Percentiles rank a stretch among this genome's conserved stretches.
These are phyloP conservation scores for Neohortaea acidophila DNA, from an alignment of 495 filamentous ascomycete species.

Conservation along the genomic window DNA sequence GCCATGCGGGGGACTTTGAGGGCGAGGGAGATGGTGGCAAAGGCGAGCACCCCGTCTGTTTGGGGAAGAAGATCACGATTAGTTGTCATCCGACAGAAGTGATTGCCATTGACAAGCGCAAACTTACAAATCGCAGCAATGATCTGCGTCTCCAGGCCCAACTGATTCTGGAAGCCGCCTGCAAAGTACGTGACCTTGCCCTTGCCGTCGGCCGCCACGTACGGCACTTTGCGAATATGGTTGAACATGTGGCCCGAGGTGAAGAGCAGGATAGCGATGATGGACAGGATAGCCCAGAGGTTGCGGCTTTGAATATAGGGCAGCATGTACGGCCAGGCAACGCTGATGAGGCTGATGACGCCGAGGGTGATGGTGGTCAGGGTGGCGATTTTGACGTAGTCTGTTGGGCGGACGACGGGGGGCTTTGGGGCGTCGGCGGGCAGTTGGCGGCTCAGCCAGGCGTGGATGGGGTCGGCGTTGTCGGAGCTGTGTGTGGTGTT, in stretches of 20 bases:
- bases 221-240: slow-evolving; percentile 93
- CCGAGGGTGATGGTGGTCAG: slow-evolving; percentile 52
- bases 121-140: slow-evolving; percentile 86
- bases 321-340: slow-evolving; percentile 69
- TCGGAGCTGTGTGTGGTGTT: slow-evolving; percentile 39
- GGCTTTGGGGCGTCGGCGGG: slow-evolving; percentile 54
- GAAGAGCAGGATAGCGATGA: slow-evolving; percentile 85
- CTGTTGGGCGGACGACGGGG: slow-evolving; percentile 63
- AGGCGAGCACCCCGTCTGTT: slow-evolving; percentile 80
- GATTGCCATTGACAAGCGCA: background rate
- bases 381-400: slow-evolving; percentile 63
- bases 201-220: slow-evolving; percentile 70
- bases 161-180: slow-evolving; percentile 86
- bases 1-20: slow-evolving; percentile 80
- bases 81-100: no score
- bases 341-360: slow-evolving; percentile 47
- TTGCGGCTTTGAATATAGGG: slow-evolving; percentile 82
- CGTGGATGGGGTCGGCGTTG: slow-evolving; percentile 59
- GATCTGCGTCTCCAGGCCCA: slow-evolving; percentile 90
- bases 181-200: slow-evolving; percentile 89
- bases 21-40: slow-evolving; percentile 75
- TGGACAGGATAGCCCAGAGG: slow-evolving; percentile 78
- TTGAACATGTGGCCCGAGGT: slow-evolving; percentile 99
- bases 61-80: background rate
- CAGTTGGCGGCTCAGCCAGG: slow-evolving; percentile 65